These are phyloP conservation scores for Microdochium bolleyi DNA, from an alignment of 2,329 filamentous ascomycete species.

Conservation along the genomic window DNA sequence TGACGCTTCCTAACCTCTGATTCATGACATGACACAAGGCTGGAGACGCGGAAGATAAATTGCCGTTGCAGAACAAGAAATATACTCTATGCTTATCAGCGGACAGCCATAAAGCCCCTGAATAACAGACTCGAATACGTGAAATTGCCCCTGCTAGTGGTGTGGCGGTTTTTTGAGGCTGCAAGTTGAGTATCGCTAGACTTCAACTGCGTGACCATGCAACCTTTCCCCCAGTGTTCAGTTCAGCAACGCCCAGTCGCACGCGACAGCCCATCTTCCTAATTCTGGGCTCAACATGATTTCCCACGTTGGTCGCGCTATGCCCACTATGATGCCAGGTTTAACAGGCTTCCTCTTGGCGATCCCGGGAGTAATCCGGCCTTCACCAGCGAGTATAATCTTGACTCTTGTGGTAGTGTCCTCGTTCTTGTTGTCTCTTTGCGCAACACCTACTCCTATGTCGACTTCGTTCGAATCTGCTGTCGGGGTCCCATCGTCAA, in stretches of 20 bases:
- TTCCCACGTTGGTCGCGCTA: not conserved
- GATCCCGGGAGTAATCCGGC: not conserved
- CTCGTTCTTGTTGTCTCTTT: not conserved
- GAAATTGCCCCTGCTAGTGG: no score
- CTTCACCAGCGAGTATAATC: constrained; percentile 14
- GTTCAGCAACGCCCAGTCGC: not conserved
- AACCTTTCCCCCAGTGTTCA: no score
- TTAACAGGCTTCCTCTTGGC: not conserved
- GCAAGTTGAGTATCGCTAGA: no score
- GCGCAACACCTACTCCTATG: no score
- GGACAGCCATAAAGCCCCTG: no score
- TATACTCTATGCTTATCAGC: no score
- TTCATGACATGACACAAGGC: not conserved
- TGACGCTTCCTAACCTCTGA: constrained; percentile 1
- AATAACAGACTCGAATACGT: no score
- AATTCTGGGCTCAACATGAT: not conserved
- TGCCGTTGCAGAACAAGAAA: not conserved
- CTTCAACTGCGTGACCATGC: no score
- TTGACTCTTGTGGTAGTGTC: not conserved
- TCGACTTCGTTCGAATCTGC: not conserved
- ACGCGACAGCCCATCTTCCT: not conserved
- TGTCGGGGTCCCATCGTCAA: not conserved
- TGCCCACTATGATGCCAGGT: not conserved
- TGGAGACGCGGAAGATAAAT: not conserved
- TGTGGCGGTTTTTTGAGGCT: no score